Evolutionary conservation across 768 basidiomycete genomes (phyloP).

Genomic region (Pisolithus tinctorius): DNA sequence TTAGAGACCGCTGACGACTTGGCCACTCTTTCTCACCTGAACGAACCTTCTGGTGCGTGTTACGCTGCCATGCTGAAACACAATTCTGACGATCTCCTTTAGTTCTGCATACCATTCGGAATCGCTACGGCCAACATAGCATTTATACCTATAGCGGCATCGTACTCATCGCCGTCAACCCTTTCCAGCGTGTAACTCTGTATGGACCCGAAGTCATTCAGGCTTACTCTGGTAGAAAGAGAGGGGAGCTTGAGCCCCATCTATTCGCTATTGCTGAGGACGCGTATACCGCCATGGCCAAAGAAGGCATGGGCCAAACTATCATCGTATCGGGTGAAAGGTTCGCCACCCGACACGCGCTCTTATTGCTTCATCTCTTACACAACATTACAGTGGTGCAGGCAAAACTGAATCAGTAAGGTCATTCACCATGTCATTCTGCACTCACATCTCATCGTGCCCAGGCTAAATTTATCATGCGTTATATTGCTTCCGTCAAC

Average conservation of each 20-base stretch:
- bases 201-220: slow-evolving; percentile 98
- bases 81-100: slow-evolving; percentile 3
- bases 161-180: slow-evolving; percentile 97
- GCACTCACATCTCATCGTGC: slow-evolving; percentile 3
- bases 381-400: slow-evolving; percentile 66
- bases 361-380: slow-evolving; percentile 7
- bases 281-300: slow-evolving; percentile 95
- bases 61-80: background rate
- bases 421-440: background rate
- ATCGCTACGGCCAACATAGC: slow-evolving; percentile 93
- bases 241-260: slow-evolving; percentile 96
- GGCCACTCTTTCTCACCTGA: slow-evolving; percentile 94
- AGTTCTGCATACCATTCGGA: slow-evolving; percentile 96
- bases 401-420: slow-evolving; percentile 97
- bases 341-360: slow-evolving; percentile 35
- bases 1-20: slow-evolving; percentile 97
- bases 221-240: slow-evolving; percentile 85
- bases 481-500: slow-evolving; percentile 97
- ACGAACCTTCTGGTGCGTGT: slow-evolving; percentile 86
- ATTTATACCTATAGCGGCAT: slow-evolving; percentile 99
- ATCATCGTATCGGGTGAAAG: slow-evolving; percentile 99
- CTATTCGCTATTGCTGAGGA: slow-evolving; percentile 99
- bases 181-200: slow-evolving; percentile 94
- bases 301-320: slow-evolving; percentile 91
- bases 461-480: slow-evolving; percentile 97